Evolutionary conservation across 2,329 filamentous ascomycete genomes (phyloP).

Genomic region (Xylaria digitata): DNA sequence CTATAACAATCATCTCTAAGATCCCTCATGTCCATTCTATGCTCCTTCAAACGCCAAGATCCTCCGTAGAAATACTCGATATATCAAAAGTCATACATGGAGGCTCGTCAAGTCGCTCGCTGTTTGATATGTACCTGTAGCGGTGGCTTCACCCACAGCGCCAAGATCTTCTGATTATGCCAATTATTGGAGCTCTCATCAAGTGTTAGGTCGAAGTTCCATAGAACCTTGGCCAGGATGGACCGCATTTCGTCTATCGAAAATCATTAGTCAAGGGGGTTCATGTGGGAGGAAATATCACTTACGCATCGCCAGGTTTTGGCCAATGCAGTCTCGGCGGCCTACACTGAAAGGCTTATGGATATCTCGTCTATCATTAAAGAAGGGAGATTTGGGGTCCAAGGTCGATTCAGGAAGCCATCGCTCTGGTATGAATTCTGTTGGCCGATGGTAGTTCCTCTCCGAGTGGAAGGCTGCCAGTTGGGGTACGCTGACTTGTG

Average conservation of each 20-base stretch:
- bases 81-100: constrained; percentile 14
- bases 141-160: constrained; percentile 46
- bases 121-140: constrained; percentile 39
- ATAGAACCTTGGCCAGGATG: constrained; percentile 45
- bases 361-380: constrained; percentile 43
- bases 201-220: constrained; percentile 45
- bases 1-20: constrained; percentile 1
- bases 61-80: background rate
- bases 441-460: constrained; percentile 43
- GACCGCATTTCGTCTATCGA: constrained; percentile 45
- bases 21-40: constrained; percentile 4
- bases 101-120: constrained; percentile 10
- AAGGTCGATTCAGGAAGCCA: constrained; percentile 43
- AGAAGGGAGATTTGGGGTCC: constrained; percentile 43
- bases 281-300: background rate
- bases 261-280: background rate
- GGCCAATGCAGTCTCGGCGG: constrained; percentile 44
- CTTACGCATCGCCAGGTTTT: constrained; percentile 43
- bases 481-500: constrained; percentile 45
- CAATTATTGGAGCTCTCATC: constrained; percentile 41
- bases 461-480: constrained; percentile 44
- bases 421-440: constrained; percentile 43
- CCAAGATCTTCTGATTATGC: constrained; percentile 44
- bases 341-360: constrained; percentile 45
- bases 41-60: constrained; percentile 24